Evolutionary conservation across 129 eudicot genomes (phyloP), one percentile per base, ranked within the genome.

Genomic region (Flaveria robusta): DNA sequence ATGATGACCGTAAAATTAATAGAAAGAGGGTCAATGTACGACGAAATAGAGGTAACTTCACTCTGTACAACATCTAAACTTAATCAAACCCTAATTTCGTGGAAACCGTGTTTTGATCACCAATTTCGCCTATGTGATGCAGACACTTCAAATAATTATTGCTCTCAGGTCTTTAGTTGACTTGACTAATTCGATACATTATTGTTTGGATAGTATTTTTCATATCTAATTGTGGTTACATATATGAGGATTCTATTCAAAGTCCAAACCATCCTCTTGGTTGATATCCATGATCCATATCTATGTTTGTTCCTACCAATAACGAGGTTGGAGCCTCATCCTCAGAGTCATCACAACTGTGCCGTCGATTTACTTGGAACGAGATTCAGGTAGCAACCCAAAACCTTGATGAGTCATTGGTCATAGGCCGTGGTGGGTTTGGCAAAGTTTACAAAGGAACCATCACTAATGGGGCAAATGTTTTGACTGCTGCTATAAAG

Each of bases 391-490:
- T 22, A 20, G 77, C 69, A 59, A 74, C 70, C 59, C 43, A 9
- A 7, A 74, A 74, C 42, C 16, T 74, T 41, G 70, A 59, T 9
- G 70, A 74, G n/a, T 74, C 56, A 23, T 74, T 74, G 42, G 77
- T 55, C 59, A 56, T 73, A 23, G 69, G 78, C 3, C 34, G 29
- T 23, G 78, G 60, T 1, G 78, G 78, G 2, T 74, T 74, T 26
- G 70, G 78, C 26, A 74, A 41, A 26, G 78, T 74, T 43, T 74
- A 60, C 60, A 74, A 60, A 60, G 70, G 70, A 74, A 60, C 59
- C 29, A 42, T 73, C 23, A 5, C 60, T 7, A 24, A 55, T 7
- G 67, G 66, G 20, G 1, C 3, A 18, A 72, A n/a, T 66, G 16
- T 1, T 24, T 45, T 59, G 45, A 9, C 15, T n/a, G 79, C 3